Evolutionary conservation across 2,329 filamentous ascomycete species (phyloP).

Genomic region (Penicillium sp.): DNA sequence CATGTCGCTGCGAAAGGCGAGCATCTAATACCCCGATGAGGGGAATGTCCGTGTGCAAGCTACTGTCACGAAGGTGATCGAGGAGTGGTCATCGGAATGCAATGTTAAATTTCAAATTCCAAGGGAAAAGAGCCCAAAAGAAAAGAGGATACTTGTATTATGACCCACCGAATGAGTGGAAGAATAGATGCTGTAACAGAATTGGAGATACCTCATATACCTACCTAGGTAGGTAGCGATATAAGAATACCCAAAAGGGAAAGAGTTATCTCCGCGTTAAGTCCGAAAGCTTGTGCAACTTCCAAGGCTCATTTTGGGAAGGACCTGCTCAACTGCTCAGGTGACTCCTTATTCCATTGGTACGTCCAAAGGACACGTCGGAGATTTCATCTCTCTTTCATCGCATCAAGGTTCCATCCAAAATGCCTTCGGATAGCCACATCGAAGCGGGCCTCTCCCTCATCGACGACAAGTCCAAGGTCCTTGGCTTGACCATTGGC

Average conservation of each 20-base stretch:
- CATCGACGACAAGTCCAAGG: slow-evolving; percentile 28
- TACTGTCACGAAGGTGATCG: slow-evolving; percentile 2
- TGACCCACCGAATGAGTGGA: not conserved
- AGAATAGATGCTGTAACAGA: not conserved
- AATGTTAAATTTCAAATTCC: not conserved
- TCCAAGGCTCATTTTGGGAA: not conserved
- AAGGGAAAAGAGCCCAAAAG: not conserved
- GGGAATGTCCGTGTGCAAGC: slow-evolving; percentile 6
- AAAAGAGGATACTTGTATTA: not conserved
- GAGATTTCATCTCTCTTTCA: not conserved
- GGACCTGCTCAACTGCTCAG: not conserved
- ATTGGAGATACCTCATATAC: too few species aligned
- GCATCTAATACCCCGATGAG: slow-evolving; percentile 11
- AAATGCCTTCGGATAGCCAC: slow-evolving; percentile 15
- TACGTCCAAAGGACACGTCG: not conserved
- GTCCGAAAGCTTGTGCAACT: slow-evolving; percentile 4
- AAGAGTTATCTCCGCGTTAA: slow-evolving; percentile 2
- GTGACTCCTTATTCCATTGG: not conserved
- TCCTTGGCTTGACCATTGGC: slow-evolving; percentile 27
- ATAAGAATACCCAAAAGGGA: not conserved
- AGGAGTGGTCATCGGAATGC: not conserved
- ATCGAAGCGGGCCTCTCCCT: slow-evolving; percentile 17
- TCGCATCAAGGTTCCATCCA: not conserved
- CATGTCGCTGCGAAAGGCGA: slow-evolving; percentile 12
- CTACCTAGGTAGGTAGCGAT: not conserved